phyloP scores from a whole-genome alignment of 345 rosid genomes.

The Fremontodendron californicum region DNA sequence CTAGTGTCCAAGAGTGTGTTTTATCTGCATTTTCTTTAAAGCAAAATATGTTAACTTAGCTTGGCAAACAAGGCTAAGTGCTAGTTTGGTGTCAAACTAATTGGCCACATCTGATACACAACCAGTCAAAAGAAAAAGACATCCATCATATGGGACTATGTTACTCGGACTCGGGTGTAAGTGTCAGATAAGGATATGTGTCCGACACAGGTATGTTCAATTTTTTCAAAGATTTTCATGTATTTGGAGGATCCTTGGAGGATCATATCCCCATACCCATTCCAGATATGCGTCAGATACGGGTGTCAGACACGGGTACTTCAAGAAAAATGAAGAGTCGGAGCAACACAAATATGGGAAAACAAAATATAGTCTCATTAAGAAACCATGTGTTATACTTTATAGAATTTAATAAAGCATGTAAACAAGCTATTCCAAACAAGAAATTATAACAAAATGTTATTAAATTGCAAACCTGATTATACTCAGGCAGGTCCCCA shows the following conservation, averaged over 20 bases:
- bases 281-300: no score
- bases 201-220: no score
- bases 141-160: no score
- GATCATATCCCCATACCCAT: no score
- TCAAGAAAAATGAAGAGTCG: no score
- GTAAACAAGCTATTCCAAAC: not conserved
- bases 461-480: conserved; percentile 63
- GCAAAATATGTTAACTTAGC: not conserved
- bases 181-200: no score
- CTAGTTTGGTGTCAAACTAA: not conserved
- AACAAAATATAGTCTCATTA: not conserved
- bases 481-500: conserved; percentile 90
- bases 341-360: not conserved
- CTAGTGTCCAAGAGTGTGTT: not conserved
- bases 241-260: no score
- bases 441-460: no score
- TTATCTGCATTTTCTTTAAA: not conserved
- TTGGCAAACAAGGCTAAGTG: not conserved
- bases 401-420: not conserved
- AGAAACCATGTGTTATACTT: not conserved
- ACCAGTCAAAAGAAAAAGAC: not conserved
- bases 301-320: no score
- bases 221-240: no score
- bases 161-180: no score
- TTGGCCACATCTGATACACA: not conserved